Percentiles rank a stretch among this genome's conserved stretches.
Conservation (phyloP, 2,329 filamentous ascomycete genomes). For the Hawksworthiomyces lignivorus region DNA sequence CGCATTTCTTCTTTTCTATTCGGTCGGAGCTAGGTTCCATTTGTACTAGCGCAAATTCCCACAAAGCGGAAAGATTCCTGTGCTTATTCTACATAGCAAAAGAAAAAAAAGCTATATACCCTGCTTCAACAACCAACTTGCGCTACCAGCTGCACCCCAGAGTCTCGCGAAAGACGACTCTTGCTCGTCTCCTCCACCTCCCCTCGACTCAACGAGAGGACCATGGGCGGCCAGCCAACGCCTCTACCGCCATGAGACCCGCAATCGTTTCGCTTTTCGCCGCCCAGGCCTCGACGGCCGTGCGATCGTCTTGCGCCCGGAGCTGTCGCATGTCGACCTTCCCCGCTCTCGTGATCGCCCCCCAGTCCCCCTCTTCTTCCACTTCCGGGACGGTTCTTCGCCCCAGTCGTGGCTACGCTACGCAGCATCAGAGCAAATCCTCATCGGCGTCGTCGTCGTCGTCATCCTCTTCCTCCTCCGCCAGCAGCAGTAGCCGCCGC, state of each 20-base stretch:
- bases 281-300: slow-evolving; percentile 2
- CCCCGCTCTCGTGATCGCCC: too few relatives aligned
- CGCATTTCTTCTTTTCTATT: too few relatives aligned
- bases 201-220: too few relatives aligned
- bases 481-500: slow-evolving; percentile 42
- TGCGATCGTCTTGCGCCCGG: not conserved
- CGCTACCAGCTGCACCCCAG: too few relatives aligned
- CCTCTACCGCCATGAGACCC: slow-evolving; percentile 9
- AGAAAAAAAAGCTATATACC: too few relatives aligned
- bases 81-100: too few relatives aligned
- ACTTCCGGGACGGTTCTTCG: too few relatives aligned
- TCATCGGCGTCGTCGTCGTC: slow-evolving; percentile 15
- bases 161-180: too few relatives aligned
- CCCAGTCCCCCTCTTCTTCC: too few relatives aligned
- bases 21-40: too few relatives aligned
- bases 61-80: slow-evolving; percentile 7
- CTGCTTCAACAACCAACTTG: too few relatives aligned
- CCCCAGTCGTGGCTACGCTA: slow-evolving; percentile 49
- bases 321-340: slow-evolving; percentile 3
- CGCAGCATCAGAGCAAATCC: slow-evolving; percentile 38
- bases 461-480: slow-evolving; percentile 16
- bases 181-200: too few relatives aligned
- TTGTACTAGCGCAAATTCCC: not conserved
- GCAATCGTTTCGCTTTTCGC: slow-evolving; percentile 5
- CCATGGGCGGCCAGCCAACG: slow-evolving; percentile 2